These are phyloP conservation scores for Aspergillus niger DNA, from an alignment of 2,329 filamentous ascomycete genomes.

Conservation along the genomic window DNA sequence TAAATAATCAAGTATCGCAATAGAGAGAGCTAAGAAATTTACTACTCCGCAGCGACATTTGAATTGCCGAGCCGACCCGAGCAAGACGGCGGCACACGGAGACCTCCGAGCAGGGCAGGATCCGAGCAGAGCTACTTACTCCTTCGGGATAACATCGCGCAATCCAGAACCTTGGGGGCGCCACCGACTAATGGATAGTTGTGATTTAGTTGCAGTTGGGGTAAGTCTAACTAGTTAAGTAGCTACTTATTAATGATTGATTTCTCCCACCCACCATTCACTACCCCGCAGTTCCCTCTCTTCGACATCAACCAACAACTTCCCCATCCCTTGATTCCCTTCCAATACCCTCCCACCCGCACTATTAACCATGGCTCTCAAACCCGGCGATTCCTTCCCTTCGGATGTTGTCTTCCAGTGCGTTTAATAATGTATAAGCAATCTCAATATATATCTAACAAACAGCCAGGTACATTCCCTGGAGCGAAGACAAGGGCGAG, in stretches of 20 bases:
- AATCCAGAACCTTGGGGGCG: not conserved
- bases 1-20: too few relatives aligned
- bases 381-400: constrained; percentile 81
- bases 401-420: constrained; percentile 74
- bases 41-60: not conserved
- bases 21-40: too few relatives aligned
- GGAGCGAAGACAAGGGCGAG: constrained; percentile 67
- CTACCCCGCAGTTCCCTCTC: not conserved
- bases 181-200: not conserved
- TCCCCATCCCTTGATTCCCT: not conserved
- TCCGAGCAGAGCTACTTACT: not conserved
- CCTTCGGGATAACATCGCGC: not conserved
- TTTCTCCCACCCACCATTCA: not conserved
- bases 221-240: not conserved
- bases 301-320: not conserved
- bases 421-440: constrained; percentile 26
- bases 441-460: not conserved
- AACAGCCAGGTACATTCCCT: constrained; percentile 68
- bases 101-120: not conserved
- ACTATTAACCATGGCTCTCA: constrained; percentile 53
- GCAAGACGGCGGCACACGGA: not conserved
- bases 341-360: too few relatives aligned
- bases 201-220: not conserved
- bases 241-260: not conserved
- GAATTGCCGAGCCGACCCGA: not conserved